Conservation (phyloP, 768 basidiomycete species). For the Phylloporus scabripes region DNA sequence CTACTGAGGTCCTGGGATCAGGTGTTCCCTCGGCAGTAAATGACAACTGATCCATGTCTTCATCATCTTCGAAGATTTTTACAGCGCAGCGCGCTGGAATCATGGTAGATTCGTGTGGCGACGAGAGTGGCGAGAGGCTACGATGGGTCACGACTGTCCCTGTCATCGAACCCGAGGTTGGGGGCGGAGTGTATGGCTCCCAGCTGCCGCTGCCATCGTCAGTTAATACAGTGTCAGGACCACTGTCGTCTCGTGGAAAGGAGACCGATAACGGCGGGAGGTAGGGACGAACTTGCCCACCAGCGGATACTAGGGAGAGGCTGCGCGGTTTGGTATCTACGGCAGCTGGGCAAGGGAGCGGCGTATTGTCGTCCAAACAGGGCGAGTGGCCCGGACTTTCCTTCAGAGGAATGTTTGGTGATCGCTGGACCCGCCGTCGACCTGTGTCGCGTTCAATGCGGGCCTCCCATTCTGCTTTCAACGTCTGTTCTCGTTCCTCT, state of each 20-base stretch:
- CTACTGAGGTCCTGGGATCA: conserved; percentile 11
- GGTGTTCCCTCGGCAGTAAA: conserved; percentile 32
- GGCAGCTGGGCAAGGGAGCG: conserved; percentile 13
- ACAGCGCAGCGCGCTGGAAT: conserved; percentile 39
- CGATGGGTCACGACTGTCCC: conserved; percentile 41
- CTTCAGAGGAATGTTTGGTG: conserved; percentile 21
- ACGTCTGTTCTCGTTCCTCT: conserved; percentile 62
- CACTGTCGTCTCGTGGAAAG: conserved; percentile 44
- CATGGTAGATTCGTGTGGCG: conserved; percentile 9
- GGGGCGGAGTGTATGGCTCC: conserved; percentile 60
- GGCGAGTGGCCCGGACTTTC: conserved; percentile 27
- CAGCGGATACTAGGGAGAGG: conserved; percentile 31
- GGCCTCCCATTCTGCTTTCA: conserved; percentile 46
- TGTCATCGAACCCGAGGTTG: conserved; percentile 48
- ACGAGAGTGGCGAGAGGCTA: conserved; percentile 29
- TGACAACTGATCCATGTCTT: conserved; percentile 49
- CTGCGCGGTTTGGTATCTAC: conserved; percentile 12
- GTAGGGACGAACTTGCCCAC: conserved; percentile 39
- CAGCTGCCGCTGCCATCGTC: conserved; percentile 50
- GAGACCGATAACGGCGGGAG: conserved; percentile 42
- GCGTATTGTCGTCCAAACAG: conserved; percentile 17
- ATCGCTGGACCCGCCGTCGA: conserved; percentile 20
- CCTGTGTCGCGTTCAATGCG: conserved; percentile 30
- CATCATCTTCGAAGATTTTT: conserved; percentile 41
- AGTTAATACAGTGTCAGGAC: conserved; percentile 46